phyloP scores from a whole-genome alignment of 495 filamentous ascomycete genomes.

The Talaromyces nanjingensis region DNA sequence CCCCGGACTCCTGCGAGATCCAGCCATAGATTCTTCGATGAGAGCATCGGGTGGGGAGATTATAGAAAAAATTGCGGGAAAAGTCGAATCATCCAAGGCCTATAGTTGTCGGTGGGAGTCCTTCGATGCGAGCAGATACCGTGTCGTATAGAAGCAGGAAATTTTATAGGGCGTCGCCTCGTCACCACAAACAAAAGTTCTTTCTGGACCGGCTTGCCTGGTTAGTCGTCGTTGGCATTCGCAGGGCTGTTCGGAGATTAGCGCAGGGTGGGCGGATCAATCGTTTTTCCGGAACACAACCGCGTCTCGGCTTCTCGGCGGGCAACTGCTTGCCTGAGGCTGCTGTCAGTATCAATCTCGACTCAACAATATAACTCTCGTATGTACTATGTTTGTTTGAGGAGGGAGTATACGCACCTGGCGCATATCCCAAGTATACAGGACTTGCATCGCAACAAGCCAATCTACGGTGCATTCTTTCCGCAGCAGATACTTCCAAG shows the following conservation, averaged over 20 bases:
- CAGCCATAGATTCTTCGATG: constrained; percentile 45
- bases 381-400: neutral
- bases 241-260: constrained; percentile 25
- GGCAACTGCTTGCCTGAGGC: neutral
- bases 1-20: constrained; percentile 49
- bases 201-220: constrained; percentile 6
- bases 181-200: constrained; percentile 5
- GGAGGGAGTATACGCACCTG: constrained; percentile 8
- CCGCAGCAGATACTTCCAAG: neutral
- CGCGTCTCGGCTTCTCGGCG: neutral
- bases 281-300: constrained; percentile 31
- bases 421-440: neutral
- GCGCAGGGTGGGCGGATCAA: constrained; percentile 25
- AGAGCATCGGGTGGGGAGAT: constrained; percentile 33
- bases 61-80: neutral
- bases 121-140: constrained; percentile 5
- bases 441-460: neutral
- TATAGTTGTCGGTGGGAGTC: constrained; percentile 8
- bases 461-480: neutral
- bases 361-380: neutral
- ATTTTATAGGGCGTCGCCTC: constrained; percentile 15
- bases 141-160: constrained; percentile 10
- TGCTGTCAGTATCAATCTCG: neutral
- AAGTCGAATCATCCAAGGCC: neutral
- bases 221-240: constrained; percentile 25